Evolutionary conservation across 768 basidiomycete species (phyloP).

Genomic region (Amanita subjunquillea): DNA sequence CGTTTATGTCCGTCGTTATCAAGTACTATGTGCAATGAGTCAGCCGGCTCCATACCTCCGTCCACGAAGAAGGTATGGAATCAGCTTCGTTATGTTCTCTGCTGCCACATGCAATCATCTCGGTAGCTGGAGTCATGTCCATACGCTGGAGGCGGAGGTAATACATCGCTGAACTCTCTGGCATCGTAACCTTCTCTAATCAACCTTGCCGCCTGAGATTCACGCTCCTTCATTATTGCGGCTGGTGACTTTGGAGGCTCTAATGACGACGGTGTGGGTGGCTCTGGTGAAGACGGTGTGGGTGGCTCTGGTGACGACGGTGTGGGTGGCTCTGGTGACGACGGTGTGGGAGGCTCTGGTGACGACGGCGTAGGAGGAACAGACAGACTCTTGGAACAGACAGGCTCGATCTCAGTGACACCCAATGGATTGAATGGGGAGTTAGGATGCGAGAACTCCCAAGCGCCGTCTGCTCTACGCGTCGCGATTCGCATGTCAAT

Average conservation of each 20-base stretch:
- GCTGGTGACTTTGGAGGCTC: slow-evolving; percentile 4
- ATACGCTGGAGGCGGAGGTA: slow-evolving; percentile 7
- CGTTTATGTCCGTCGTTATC: slow-evolving; percentile 5
- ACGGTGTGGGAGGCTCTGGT: slow-evolving; percentile 14
- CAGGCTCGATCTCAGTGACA: slow-evolving; percentile 23
- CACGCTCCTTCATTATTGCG: slow-evolving; percentile 5
- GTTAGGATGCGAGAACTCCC: slow-evolving; percentile 38
- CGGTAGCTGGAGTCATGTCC: slow-evolving; percentile 1
- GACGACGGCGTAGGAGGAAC: slow-evolving; percentile 15
- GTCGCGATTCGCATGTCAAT: slow-evolving; percentile 48
- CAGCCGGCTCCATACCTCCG: not conserved
- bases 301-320: slow-evolving; percentile 3
- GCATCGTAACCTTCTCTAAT: slow-evolving; percentile 6
- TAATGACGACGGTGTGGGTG: slow-evolving; percentile 13
- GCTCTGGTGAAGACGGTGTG: slow-evolving; percentile 9
- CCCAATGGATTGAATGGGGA: slow-evolving; percentile 29
- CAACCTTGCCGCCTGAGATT: slow-evolving; percentile 4
- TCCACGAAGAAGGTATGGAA: not conserved
- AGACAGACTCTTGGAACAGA: not conserved
- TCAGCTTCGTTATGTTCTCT: not conserved
- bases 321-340: slow-evolving; percentile 3
- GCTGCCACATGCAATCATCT: not conserved
- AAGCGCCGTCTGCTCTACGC: slow-evolving; percentile 42
- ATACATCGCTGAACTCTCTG: not conserved
- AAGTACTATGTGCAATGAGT: not conserved